Base-by-base conservation (phyloP, 768 basidiomycete genomes). In the Naganishia friedmannii region DNA sequence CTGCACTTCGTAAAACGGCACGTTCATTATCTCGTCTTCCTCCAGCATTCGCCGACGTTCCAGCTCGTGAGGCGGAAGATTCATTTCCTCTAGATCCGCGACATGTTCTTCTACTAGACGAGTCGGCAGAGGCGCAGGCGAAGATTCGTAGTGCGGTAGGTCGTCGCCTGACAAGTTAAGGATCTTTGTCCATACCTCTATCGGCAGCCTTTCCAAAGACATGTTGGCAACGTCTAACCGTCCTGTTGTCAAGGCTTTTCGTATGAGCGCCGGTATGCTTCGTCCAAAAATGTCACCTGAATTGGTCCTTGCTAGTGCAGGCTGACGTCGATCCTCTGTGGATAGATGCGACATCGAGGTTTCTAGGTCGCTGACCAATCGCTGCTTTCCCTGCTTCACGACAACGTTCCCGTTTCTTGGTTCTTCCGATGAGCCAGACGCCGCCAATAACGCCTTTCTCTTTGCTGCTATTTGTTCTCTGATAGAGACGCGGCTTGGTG, bases 1-100 rank as follows among this genome's bases (percentile, higher is more conserved):
- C 53, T 76, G 78, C 29, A 74, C 73, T 58, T 80, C 79, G 10
- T 74, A 72, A 73, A 74, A 77, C 12, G 65, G 66, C 21, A 73
- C 71, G 37, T 70, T 53, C 63, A 67, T 68, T 29, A 71, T 70
- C 8, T 60, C 69, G 31, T 48, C 39, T 26, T 65, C 60, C 17
- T 26, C 45, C 31, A 28, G 19, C 39, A 26, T 3, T 32, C 45
- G 45, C 37, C 58, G 23, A 17, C 54, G 53, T 29, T 57, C 51
- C 17, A 48, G 56, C 23, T 58, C 57, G 48, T 69, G 68, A 1
- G 68, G 68, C 2, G 68, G 68, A 5, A 69, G 45, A 7, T 69
- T 56, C 29, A 51, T 21, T 34, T 23, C 67, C 4, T 42, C 55
- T 15, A 45, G 23, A 0, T 53, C 53, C 2, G 32, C 23, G 5